Conservation (phyloP, 306 rosid genomes). For the Begonia peltatifolia region DNA sequence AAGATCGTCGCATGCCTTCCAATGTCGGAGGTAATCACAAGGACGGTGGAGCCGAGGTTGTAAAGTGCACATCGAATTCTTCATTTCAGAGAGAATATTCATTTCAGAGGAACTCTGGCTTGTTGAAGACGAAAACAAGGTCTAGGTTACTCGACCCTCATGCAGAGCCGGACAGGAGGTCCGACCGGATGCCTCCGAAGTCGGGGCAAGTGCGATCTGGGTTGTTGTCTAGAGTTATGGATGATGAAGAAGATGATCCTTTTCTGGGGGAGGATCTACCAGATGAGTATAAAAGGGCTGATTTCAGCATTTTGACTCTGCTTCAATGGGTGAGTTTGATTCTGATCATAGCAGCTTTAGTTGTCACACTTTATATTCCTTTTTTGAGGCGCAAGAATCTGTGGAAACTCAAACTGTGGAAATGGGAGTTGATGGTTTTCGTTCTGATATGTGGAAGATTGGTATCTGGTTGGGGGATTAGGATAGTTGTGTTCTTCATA, state of each 20-base stretch:
- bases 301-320: slow-evolving; percentile 26
- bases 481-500: slow-evolving; percentile 39
- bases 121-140: slow-evolving; percentile 40
- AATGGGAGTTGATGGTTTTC: slow-evolving; percentile 71
- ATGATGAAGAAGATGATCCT: slow-evolving; percentile 72
- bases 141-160: slow-evolving; percentile 83
- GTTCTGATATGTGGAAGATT: slow-evolving; percentile 73
- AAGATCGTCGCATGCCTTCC: slow-evolving; percentile 15
- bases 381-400: slow-evolving; percentile 20
- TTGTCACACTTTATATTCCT: slow-evolving; percentile 26
- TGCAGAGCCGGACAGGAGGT: slow-evolving; percentile 24
- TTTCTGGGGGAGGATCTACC: slow-evolving; percentile 66
- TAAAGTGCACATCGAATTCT: slow-evolving; percentile 61
- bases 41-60: slow-evolving; percentile 26
- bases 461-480: slow-evolving; percentile 71
- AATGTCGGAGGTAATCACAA: neutral
- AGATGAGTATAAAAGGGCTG: slow-evolving; percentile 23
- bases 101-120: slow-evolving; percentile 25
- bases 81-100: slow-evolving; percentile 42
- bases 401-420: slow-evolving; percentile 60
- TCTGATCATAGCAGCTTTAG: slow-evolving; percentile 33
- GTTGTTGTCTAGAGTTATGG: slow-evolving; percentile 17
- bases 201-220: slow-evolving; percentile 63
- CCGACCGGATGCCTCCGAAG: slow-evolving; percentile 21
- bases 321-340: slow-evolving; percentile 64